These are phyloP conservation scores for Zelopaecilomyces penicillatus DNA, from an alignment of 2,329 filamentous ascomycete genomes.

Conservation along the genomic window DNA sequence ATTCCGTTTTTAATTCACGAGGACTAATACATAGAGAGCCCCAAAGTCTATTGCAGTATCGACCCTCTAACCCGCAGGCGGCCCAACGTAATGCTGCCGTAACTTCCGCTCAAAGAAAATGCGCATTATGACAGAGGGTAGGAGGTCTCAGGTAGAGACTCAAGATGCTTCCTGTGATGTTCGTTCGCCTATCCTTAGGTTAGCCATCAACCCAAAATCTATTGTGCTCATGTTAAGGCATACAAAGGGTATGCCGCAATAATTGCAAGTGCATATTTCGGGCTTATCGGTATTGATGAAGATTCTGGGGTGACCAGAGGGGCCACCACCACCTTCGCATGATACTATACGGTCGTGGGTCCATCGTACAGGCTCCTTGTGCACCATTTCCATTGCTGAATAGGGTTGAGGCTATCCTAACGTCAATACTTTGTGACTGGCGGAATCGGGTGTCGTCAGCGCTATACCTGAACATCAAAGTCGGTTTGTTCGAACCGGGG, in stretches of 20 bases:
- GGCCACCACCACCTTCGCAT: conserved; percentile 88
- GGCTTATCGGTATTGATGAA: conserved; percentile 99
- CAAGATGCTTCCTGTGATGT: conserved; percentile 74
- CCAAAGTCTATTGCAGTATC: neutral
- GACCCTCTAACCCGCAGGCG: conserved; percentile 1
- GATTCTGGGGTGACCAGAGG: conserved; percentile 81
- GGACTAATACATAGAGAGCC: conserved; percentile 5
- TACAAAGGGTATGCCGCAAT: conserved; percentile 92
- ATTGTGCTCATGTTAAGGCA: conserved; percentile 27
- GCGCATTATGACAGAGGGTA: conserved; percentile 61
- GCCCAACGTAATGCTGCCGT: neutral
- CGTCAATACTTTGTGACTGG: neutral
- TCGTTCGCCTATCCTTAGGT: conserved; percentile 67
- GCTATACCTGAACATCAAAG: conserved; percentile 73
- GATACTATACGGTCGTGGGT: conserved; percentile 71
- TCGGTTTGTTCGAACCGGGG: conserved; percentile 97
- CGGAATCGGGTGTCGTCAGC: neutral
- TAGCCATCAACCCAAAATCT: conserved; percentile 6
- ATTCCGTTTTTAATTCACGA: conserved; percentile 2
- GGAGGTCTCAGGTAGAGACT: conserved; percentile 70
- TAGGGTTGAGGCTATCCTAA: conserved; percentile 67
- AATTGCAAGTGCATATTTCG: conserved; percentile 81
- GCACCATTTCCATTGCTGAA: conserved; percentile 90
- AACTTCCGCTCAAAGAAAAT: conserved; percentile 2
- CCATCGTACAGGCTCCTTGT: conserved; percentile 92